phyloP scores from a whole-genome alignment of 345 rosid genomes.

The Tarenaya hassleriana region DNA sequence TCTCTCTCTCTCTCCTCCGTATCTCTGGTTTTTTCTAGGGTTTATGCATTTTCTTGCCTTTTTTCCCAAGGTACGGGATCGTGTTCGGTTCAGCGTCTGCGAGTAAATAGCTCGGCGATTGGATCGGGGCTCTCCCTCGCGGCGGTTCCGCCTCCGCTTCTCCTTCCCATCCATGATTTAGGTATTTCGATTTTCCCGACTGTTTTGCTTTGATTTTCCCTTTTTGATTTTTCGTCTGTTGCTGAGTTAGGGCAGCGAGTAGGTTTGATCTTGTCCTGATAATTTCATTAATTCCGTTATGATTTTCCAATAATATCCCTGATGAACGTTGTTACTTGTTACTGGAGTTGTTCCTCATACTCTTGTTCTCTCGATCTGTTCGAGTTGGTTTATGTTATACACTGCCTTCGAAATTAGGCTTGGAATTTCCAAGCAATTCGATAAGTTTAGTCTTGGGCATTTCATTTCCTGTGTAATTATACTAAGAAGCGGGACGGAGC shows the following conservation, averaged over 20 bases:
- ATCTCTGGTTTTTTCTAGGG: constrained; percentile 8
- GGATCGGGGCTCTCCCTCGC: constrained; percentile 71
- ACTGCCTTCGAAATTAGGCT: neutral
- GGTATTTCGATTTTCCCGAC: constrained; percentile 17
- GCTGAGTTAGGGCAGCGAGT: neutral
- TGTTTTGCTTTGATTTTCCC: constrained; percentile 7
- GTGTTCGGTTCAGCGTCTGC: constrained; percentile 90
- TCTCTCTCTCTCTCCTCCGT: too few relatives aligned
- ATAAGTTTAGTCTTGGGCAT: neutral
- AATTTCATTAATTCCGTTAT: neutral
- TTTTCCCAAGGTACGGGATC: constrained; percentile 73
- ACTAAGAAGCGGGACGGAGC: neutral
- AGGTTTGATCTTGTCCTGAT: constrained; percentile 7
- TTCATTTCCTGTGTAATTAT: too few relatives aligned
- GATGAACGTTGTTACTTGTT: too few relatives aligned
- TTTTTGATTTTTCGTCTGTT: constrained; percentile 11
- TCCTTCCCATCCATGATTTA: constrained; percentile 35
- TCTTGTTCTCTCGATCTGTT: constrained; percentile 11
- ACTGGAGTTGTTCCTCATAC: too few relatives aligned
- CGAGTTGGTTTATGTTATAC: neutral
- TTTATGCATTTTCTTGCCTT: too few relatives aligned
- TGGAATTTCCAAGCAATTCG: neutral
- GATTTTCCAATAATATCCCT: too few relatives aligned
- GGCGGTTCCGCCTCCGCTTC: constrained; percentile 32
- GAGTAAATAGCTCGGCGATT: constrained; percentile 67